Percentiles rank a stretch among this genome's conserved stretches.
Evolutionary conservation across 2,329 filamentous ascomycete species (phyloP).

Genomic region (Drechslerella stenobrocha): DNA sequence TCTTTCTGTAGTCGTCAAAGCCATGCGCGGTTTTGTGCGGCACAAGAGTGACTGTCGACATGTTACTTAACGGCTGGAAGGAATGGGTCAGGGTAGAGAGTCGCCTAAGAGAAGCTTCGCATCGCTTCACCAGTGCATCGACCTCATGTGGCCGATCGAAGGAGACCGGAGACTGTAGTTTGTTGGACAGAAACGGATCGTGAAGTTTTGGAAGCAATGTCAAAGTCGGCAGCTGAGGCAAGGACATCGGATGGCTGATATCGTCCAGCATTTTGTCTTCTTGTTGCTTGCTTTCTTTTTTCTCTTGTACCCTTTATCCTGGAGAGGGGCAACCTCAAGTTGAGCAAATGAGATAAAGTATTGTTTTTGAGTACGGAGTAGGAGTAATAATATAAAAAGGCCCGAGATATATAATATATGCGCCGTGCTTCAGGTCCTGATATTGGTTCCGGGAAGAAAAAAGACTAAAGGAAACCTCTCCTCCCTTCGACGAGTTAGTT

Average conservation of each 20-base stretch:
- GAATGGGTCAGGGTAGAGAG: conserved; percentile 45
- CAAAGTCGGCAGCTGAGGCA: conserved; percentile 40
- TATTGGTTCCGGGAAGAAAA: conserved; percentile 30
- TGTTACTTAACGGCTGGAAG: conserved; percentile 47
- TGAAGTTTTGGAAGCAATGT: conserved; percentile 46
- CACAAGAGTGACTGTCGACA: conserved; percentile 45
- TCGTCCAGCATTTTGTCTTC: conserved; percentile 41
- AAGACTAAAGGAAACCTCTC: conserved; percentile 26
- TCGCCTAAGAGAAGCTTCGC: conserved; percentile 49
- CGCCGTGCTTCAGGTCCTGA: conserved; percentile 48
- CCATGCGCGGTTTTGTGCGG: conserved; percentile 27
- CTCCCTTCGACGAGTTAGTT: conserved; percentile 41
- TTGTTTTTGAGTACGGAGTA: conserved; percentile 15
- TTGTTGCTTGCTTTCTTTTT: neutral
- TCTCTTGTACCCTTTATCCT: neutral
- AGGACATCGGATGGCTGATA: conserved; percentile 44
- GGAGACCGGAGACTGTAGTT: conserved; percentile 35
- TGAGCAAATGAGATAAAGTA: conserved; percentile 15
- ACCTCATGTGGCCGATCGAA: conserved; percentile 47
- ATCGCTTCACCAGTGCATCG: conserved; percentile 48
- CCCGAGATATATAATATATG: conserved; percentile 41
- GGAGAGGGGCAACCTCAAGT: neutral
- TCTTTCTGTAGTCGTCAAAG: conserved; percentile 34
- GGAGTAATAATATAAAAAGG: conserved; percentile 27
- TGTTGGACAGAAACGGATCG: conserved; percentile 43